phyloP scores from a whole-genome alignment of 176 grass and related monocot genomes.

The Oryza punctata region DNA sequence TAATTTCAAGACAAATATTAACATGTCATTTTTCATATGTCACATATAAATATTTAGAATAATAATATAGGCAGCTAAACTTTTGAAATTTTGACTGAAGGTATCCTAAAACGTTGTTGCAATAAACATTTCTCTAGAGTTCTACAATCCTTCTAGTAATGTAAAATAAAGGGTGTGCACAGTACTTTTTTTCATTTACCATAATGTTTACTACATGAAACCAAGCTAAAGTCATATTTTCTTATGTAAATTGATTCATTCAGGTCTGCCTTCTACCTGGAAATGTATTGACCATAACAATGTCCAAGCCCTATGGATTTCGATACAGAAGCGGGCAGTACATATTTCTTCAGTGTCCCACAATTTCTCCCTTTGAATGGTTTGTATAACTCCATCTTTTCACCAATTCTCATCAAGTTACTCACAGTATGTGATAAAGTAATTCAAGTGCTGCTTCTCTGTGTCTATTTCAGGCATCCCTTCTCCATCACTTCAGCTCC shows the following conservation, averaged over 20 bases:
- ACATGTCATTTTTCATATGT: not conserved
- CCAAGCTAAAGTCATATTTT: not conserved
- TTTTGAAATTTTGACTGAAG: not conserved
- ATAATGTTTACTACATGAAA: not conserved
- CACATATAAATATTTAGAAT: not conserved
- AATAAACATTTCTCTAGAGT: not conserved
- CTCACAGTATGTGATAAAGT: slow-evolving; percentile 1
- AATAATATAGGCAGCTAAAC: not conserved
- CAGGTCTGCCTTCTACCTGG: slow-evolving; percentile 91
- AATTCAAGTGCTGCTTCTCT: slow-evolving; percentile 29
- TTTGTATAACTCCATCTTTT: slow-evolving; percentile 13
- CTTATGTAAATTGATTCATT: slow-evolving; percentile 30
- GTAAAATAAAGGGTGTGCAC: not conserved
- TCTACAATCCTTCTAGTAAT: not conserved
- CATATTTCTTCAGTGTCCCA: slow-evolving; percentile 95
- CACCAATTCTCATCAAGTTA: not conserved
- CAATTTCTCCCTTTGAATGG: slow-evolving; percentile 98
- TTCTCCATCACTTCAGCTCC: slow-evolving; percentile 99
- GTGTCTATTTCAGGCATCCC: slow-evolving; percentile 72
- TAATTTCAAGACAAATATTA: not conserved
- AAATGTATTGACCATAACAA: slow-evolving; percentile 92
- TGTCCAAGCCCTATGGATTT: slow-evolving; percentile 98
- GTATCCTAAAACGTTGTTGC: not conserved
- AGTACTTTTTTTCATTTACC: not conserved
- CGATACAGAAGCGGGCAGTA: slow-evolving; percentile 97